Evolutionary conservation across 1,284 basidiomycete species (phyloP).

Genomic region (Melampsora abietis-canadensis): DNA sequence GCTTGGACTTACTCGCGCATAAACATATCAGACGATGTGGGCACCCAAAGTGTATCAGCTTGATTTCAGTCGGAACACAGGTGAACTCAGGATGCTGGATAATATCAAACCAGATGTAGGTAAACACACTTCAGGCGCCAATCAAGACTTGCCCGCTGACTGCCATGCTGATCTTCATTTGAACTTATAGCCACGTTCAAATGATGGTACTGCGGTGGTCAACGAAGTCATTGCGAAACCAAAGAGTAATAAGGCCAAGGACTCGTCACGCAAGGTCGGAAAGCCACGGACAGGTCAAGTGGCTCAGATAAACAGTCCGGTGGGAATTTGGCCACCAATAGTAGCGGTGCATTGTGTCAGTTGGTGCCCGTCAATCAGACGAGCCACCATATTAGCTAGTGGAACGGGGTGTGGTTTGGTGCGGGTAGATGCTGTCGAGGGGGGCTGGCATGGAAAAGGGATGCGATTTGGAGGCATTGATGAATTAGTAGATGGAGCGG

Average conservation of each 20-base stretch:
- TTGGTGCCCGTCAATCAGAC: constrained; percentile 74
- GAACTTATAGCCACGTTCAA: constrained; percentile 22
- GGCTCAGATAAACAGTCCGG: constrained; percentile 56
- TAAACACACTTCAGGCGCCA: constrained; percentile 3
- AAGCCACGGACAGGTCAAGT: constrained; percentile 45
- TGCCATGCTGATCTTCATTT: constrained; percentile 4
- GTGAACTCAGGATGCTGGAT: constrained; percentile 77
- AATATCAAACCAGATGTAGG: constrained; percentile 69
- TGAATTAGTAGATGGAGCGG: constrained; percentile 45
- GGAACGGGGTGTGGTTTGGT: constrained; percentile 78
- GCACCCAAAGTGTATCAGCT: constrained; percentile 70
- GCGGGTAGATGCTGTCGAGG: constrained; percentile 63
- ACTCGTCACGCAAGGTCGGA: constrained; percentile 54
- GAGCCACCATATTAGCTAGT: constrained; percentile 68
- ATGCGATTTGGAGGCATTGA: constrained; percentile 47
- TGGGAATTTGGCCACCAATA: constrained; percentile 63
- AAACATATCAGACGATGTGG: constrained; percentile 26
- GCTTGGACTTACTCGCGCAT: neutral
- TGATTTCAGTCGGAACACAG: constrained; percentile 70
- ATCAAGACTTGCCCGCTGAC: neutral
- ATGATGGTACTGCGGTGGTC: constrained; percentile 23
- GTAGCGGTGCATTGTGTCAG: constrained; percentile 69
- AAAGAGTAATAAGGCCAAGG: constrained; percentile 51
- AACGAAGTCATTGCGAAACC: constrained; percentile 45
- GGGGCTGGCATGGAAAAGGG: constrained; percentile 44